Base-by-base conservation (phyloP, 2,329 filamentous ascomycete genomes). In the Epichloe uncinata region DNA sequence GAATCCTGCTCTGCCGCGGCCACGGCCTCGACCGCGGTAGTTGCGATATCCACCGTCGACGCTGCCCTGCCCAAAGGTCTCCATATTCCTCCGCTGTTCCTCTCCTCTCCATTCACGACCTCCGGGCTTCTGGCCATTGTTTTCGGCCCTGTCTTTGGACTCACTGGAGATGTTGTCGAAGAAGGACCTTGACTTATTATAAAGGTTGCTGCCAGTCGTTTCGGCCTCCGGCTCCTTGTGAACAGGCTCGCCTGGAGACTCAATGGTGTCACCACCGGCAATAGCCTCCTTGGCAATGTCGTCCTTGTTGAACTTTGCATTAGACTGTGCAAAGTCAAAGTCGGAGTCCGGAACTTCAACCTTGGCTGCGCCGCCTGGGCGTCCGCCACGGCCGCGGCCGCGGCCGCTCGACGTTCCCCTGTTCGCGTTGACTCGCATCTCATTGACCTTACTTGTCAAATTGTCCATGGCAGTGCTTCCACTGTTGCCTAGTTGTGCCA, bases 161-260 rank as follows among this genome's bases (percentile, higher is more conserved):
- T 98, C 93, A 56, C 87, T 95, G 1, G 88, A 95, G 56, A 98
- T 96, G 66, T 98, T 96, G 69, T 98, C 93, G 63, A 98, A 98
- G 74, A 98, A 98, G 1, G 88, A 95, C 3, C 73, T 81, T 5
- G 82, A 77, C 69, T 89, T 95, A 72, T 96, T 91, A 70, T 98
- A 98, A 0, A 80, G 71, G n/a, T 67, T 61, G 12, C 73, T 67
- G 1, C 73, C 66, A 12, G 68, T 63, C 8, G 54, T 33, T 1
- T 54, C 52, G 2, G 73, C 66, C 37, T 73, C 68, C 2, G 60
- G 59, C 11, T 65, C 64, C 22, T 74, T 66, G 0, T 64, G 55
- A 8, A 58, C 58, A 11, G 63, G 54, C 6, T 66, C 69, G 34
- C 70, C 70, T 0, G 73, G 64, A 3, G 69, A 69, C 44, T 84